A percentile compares a stretch with the other conserved stretches of the same genome.
Evolutionary conservation across 1,284 basidiomycete species (phyloP).

Genomic region (Fomitopsis schrenkii): DNA sequence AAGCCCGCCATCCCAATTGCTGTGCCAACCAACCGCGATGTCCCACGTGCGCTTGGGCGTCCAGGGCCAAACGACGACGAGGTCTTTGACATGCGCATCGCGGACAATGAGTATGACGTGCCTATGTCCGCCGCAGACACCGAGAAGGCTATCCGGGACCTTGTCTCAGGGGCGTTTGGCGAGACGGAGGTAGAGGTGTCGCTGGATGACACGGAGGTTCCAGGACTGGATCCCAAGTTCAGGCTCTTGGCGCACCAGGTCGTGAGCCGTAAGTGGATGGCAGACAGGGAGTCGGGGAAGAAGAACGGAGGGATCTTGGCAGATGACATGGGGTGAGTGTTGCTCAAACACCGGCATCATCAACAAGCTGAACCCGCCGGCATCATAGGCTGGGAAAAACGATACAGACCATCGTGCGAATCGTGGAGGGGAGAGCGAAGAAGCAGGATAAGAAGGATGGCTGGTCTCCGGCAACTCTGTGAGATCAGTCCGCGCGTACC

Average conservation of each 20-base stretch:
- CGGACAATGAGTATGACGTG: constrained; percentile 33
- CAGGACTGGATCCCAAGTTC: constrained; percentile 70
- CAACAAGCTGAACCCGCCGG: neutral
- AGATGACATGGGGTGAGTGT: constrained; percentile 81
- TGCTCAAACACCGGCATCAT: too few relatives aligned
- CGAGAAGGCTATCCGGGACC: constrained; percentile 60
- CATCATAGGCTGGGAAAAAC: constrained; percentile 78
- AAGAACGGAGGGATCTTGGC: constrained; percentile 86
- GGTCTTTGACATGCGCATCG: constrained; percentile 29
- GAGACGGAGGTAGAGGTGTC: constrained; percentile 43
- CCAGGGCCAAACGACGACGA: constrained; percentile 17
- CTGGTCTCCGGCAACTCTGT: constrained; percentile 73
- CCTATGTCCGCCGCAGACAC: constrained; percentile 43
- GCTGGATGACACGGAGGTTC: constrained; percentile 60
- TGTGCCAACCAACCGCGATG: constrained; percentile 17
- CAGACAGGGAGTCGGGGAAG: constrained; percentile 75
- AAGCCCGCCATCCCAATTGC: constrained; percentile 6
- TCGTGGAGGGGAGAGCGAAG: constrained; percentile 71
- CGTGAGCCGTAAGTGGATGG: constrained; percentile 85
- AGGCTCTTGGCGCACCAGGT: constrained; percentile 85
- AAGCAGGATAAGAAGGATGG: constrained; percentile 71
- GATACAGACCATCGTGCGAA: constrained; percentile 84
- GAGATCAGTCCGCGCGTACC: constrained; percentile 25
- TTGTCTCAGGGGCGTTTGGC: constrained; percentile 45
- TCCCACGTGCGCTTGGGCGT: neutral